Evolutionary conservation across 176 grass and related monocot species (phyloP).

Genomic region (Zea luxurians): DNA sequence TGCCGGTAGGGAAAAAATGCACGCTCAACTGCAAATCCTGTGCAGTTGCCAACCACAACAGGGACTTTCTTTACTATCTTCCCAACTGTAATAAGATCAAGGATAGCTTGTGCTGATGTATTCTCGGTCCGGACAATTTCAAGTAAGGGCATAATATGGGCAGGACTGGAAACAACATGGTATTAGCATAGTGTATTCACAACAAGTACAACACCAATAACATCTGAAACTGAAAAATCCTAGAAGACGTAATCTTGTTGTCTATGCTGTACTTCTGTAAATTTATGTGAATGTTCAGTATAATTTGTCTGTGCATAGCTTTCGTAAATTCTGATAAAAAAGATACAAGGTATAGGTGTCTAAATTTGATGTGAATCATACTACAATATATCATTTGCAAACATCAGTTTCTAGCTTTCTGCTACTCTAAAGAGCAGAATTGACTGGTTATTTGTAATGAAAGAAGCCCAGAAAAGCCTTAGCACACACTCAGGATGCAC

Average conservation of each 20-base stretch:
- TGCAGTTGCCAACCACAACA: conserved; percentile 96
- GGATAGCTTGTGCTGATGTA: conserved; percentile 85
- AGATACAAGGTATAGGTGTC: no score
- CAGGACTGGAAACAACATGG: conserved; percentile 66
- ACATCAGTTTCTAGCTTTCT: no score
- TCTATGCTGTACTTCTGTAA: neutral
- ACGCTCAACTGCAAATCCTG: conserved; percentile 94
- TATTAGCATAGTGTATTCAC: conserved; percentile 18
- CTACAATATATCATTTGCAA: no score
- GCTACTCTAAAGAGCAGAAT: no score
- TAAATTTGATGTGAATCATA: no score
- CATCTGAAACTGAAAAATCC: neutral
- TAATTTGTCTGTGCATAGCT: neutral
- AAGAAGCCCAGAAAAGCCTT: no score
- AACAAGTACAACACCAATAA: conserved; percentile 8
- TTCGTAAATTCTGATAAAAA: neutral
- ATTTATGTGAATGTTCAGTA: neutral
- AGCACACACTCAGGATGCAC: no score
- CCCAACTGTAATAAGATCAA: conserved; percentile 82
- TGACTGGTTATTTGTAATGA: no score
- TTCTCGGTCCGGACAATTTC: conserved; percentile 93
- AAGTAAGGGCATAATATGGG: conserved; percentile 92
- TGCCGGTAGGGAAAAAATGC: conserved; percentile 88
- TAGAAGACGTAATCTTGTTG: neutral
- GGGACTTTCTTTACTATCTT: conserved; percentile 93